Percentiles rank a stretch among this genome's conserved stretches.
Conservation (phyloP, 1,139 yeast species). For the Scheffersomyces titani region DNA sequence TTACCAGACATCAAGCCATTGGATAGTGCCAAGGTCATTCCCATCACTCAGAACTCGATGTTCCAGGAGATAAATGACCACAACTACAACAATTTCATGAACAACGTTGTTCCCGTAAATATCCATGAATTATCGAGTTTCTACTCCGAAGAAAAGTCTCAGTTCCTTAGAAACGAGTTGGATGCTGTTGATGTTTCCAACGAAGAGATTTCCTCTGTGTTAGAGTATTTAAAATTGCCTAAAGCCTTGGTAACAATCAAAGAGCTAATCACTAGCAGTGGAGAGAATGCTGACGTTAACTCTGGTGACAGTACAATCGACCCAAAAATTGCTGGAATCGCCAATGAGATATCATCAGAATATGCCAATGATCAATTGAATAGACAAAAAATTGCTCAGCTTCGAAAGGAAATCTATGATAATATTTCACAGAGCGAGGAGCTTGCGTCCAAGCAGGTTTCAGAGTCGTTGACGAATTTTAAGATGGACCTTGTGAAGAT, state of each 20-base stretch:
- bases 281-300: not conserved
- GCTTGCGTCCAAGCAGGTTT: constrained; percentile 10
- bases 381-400: constrained; percentile 22
- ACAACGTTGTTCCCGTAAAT: constrained; percentile 78
- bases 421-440: constrained; percentile 42
- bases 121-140: constrained; percentile 85
- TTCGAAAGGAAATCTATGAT: constrained; percentile 43
- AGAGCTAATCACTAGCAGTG: constrained; percentile 23
- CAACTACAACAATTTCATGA: constrained; percentile 61
- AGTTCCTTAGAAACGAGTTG: constrained; percentile 68
- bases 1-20: constrained; percentile 65
- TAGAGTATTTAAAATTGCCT: constrained; percentile 81
- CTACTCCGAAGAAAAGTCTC: constrained; percentile 89
- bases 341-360: constrained; percentile 27
- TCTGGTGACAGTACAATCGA: constrained; percentile 13
- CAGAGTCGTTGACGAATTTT: constrained; percentile 15
- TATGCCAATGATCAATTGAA: constrained; percentile 25
- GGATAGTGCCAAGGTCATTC: constrained; percentile 73
- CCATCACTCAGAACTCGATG: constrained; percentile 40
- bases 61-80: constrained; percentile 52
- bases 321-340: constrained; percentile 18
- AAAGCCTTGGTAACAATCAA: constrained; percentile 60
- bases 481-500: constrained; percentile 56
- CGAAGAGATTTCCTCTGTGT: constrained; percentile 73
- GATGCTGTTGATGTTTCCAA: constrained; percentile 79